Evolutionary conservation across 345 rosid species (phyloP).

Genomic region (Eucalyptus regnans): DNA sequence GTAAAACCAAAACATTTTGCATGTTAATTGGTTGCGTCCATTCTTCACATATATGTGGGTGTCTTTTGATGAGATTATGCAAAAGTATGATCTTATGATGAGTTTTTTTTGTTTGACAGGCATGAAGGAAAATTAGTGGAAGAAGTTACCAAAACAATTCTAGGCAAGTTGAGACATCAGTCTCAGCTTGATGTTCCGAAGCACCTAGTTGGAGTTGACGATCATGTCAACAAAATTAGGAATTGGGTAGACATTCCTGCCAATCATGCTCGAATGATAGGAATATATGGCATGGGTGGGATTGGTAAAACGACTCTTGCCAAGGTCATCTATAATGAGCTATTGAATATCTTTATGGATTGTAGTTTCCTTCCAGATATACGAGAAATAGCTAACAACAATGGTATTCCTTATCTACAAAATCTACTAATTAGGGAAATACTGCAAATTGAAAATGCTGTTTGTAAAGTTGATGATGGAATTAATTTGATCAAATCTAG

Average conservation of each 20-base stretch:
- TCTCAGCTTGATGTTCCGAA: no score
- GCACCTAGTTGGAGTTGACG: no score
- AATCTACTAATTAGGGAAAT: neutral
- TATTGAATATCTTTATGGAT: no score
- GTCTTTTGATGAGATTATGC: neutral
- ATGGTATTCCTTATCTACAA: fast-evolving
- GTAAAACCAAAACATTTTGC: neutral
- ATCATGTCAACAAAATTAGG: no score
- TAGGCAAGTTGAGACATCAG: fast-evolving
- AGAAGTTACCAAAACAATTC: no score
- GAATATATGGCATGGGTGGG: no score
- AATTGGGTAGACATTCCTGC: no score
- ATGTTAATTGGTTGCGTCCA: neutral
- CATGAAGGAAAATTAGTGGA: no score
- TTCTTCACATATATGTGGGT: neutral
- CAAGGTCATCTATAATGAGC: no score
- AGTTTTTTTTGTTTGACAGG: neutral
- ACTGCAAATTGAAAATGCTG: fast-evolving
- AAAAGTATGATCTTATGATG: no score
- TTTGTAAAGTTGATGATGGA: neutral
- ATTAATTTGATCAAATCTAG: neutral
- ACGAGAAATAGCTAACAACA: fast-evolving
- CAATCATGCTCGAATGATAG: no score
- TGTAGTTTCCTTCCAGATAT: neutral
- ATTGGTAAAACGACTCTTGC: no score